A percentile compares a stretch with the other conserved stretches of the same genome.
Evolutionary conservation across 768 basidiomycete species (phyloP).

Genomic region (Boletus pseudopeckii): DNA sequence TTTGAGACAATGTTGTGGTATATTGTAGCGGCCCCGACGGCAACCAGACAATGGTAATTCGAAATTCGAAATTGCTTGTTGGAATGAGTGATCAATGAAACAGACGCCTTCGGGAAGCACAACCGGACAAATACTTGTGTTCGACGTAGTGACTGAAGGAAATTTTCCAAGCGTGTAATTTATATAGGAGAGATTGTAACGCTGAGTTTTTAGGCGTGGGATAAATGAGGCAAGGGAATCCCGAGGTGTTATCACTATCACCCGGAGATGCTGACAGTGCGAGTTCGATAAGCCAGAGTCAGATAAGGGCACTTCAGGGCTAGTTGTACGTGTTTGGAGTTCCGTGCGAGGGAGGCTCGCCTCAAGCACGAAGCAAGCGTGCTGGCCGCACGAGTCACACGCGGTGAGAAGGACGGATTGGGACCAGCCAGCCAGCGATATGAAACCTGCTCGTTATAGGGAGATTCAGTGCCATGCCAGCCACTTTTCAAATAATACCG

Average conservation of each 20-base stretch:
- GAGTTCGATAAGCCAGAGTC: constrained; percentile 6
- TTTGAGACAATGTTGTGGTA: neutral
- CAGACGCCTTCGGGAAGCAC: neutral
- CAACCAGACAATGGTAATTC: neutral
- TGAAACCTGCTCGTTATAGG: neutral
- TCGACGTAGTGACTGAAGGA: neutral
- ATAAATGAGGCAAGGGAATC: neutral
- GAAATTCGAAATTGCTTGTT: neutral
- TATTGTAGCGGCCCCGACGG: neutral
- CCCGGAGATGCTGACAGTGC: neutral
- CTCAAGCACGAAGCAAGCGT: neutral
- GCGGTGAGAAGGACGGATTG: constrained; percentile 1
- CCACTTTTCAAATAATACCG: neutral
- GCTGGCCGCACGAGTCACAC: neutral
- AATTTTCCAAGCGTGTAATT: too few species aligned
- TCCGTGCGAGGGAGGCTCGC: neutral
- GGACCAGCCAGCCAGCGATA: constrained; percentile 1
- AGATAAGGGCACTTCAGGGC: constrained; percentile 2
- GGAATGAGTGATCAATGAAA: too few species aligned
- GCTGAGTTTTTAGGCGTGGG: neutral
- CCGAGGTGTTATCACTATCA: too few species aligned
- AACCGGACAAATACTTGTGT: neutral
- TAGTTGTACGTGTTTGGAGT: neutral
- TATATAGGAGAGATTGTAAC: too few species aligned
- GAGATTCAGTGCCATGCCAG: too few species aligned